Base-by-base conservation (phyloP, 306 rosid species). In the Trichosanthes truncata region DNA sequence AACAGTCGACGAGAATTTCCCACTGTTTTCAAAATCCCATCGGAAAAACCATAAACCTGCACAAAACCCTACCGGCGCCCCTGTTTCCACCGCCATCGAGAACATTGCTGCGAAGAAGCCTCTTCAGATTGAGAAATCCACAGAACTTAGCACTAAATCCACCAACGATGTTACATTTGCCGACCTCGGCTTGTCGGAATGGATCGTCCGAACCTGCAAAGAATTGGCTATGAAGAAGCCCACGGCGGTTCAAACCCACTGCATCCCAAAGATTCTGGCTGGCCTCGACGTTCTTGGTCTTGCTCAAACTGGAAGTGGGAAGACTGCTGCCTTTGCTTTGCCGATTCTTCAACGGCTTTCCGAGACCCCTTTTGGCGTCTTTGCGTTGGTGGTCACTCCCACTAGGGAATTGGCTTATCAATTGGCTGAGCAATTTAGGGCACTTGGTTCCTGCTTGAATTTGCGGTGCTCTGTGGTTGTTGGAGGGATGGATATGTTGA, bases 251-350 rank as follows among this genome's bases (percentile, higher is more conserved):
- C 97, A 94, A 49, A 29, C 85, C 4, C 82, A 79, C 57, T 94
- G 97, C 79, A 92, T 94, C 55, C 97, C 97, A 9, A 85, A 81
- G 57, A 87, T 92, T 41, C 87, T 95, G 5, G 93, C 80, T 4
- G 95, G 97, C 25, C 56, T 91, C 3, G 97, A 95, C 56, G 97
- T 95, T 12, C 78, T 94, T 1, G 98, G 97, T 51, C 83, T 94
- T 29, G 97, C 94, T 26, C 93, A 89, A 79, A 94, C 97, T 0
- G 97, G 98, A 0, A 91, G 92, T 14, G 97, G 98, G 2, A 94
- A 94, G 80, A 94, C 97, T 15, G 97, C 98, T 3, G 98, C 98
- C 33, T 94, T 94, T 65, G 98, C 98, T 3, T 83, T 94, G 33
- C 97, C 97, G 7, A 92, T 94, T 25, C 91, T 94, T 10, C 93